Evolutionary conservation across 225 moss, liverwort and hornwort genomes (phyloP), one percentile per base, ranked within the genome.

Genomic region (Asterella californica): DNA sequence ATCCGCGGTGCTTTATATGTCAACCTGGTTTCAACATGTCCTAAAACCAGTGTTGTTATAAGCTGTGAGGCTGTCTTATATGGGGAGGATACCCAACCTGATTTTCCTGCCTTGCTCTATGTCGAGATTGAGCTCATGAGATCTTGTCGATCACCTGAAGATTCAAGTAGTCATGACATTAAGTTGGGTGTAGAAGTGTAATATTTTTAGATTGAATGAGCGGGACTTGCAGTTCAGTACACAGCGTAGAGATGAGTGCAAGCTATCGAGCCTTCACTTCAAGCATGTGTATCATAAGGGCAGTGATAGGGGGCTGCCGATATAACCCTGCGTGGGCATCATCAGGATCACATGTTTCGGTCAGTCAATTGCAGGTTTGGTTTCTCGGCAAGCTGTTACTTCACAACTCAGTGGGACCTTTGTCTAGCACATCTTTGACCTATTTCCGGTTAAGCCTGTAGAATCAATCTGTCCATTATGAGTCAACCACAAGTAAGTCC

Each of bases 241-340:
- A 64, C 77, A 77, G 76, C 76, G 60, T 74, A 70, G 74, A 78
- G 63, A 79, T 64, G 79, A 82, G 46, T 80, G 82, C 80, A 61
- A 80, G 80, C 80, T 80, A 82, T 80, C 42, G 74, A 78, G 80
- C 83, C 77, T 80, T 83, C 85, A 60, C 73, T 80, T 83, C 85
- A 60, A 78, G 78, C 77, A 86, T 82, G 42, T 86, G 82, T 86
- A 83, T 74, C 76, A 66, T 74, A 78, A 80, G 69, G 82, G 80
- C 80, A 78, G 76, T 78, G 83, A 78, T 78, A 80, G 60, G 80
- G 45, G 80, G 80, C 79, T 86, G 85, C 85, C 42, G 80, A 68
- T 78, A 77, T n/a, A 71, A 86, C 74, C 80, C 77, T 77, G 63
- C 53, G 45, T 64, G 77, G 77, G 46, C 80, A 50, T 76, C 46